Conservation (phyloP, 2,329 filamentous ascomycete species). For the Trichoderma sp. region DNA sequence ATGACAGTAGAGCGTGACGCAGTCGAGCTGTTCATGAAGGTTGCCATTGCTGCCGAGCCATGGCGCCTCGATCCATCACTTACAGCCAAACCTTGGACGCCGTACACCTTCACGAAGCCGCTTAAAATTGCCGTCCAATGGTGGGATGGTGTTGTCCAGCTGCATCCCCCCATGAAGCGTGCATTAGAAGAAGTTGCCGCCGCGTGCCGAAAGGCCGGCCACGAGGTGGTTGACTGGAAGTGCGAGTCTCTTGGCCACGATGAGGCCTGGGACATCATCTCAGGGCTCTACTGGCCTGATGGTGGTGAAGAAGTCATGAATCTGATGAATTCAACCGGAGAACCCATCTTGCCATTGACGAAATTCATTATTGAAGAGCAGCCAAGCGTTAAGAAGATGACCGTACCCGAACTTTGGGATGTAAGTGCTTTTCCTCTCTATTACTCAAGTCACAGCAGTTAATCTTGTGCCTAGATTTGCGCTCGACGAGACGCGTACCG, state of each 20-base stretch:
- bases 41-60: slow-evolving; percentile 31
- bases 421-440: neutral
- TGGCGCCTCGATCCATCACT: slow-evolving; percentile 37
- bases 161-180: slow-evolving; percentile 57
- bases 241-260: slow-evolving; percentile 53
- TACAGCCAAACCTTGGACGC: slow-evolving; percentile 36
- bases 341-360: slow-evolving; percentile 1
- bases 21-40: slow-evolving; percentile 38
- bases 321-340: slow-evolving; percentile 34
- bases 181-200: slow-evolving; percentile 55
- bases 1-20: slow-evolving; percentile 37
- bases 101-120: slow-evolving; percentile 38
- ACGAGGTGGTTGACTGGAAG: slow-evolving; percentile 52
- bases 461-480: neutral
- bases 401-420: slow-evolving; percentile 4
- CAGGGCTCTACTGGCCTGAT: slow-evolving; percentile 12
- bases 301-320: slow-evolving; percentile 27
- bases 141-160: slow-evolving; percentile 58
- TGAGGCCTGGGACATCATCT: slow-evolving; percentile 39
- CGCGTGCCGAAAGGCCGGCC: slow-evolving; percentile 46
- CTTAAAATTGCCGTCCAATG: slow-evolving; percentile 60
- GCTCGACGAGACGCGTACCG: slow-evolving; percentile 12
- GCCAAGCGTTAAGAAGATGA: slow-evolving; percentile 12
- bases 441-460: neutral
- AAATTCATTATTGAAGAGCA: slow-evolving; percentile 16